Evolutionary conservation across 192 early-diverging fungal genomes (phyloP).

Genomic region (Linnemannia schmuckeri): DNA sequence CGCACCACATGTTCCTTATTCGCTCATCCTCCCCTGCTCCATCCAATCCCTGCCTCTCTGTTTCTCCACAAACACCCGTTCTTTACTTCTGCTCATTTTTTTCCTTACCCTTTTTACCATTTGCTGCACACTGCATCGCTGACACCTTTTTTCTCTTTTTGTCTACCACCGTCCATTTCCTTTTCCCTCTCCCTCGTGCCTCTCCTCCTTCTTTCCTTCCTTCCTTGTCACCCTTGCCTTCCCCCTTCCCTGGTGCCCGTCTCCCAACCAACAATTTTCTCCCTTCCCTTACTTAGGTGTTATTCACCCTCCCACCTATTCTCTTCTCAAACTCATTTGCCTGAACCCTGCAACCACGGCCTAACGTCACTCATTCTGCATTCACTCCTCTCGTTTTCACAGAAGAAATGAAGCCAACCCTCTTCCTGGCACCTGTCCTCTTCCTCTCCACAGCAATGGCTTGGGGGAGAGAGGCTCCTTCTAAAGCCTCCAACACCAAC

Average conservation of each 20-base stretch:
- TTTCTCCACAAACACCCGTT: too few species aligned
- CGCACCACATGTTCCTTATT: too few species aligned
- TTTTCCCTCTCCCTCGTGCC: background rate
- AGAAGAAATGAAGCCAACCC: conserved; percentile 18
- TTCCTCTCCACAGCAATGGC: conserved; percentile 30
- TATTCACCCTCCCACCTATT: background rate
- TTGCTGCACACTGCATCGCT: too few species aligned
- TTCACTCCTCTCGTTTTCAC: background rate
- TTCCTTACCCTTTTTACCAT: background rate
- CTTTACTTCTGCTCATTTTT: background rate
- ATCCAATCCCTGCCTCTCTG: too few species aligned
- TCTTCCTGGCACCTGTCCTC: conserved; percentile 13
- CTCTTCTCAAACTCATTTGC: background rate
- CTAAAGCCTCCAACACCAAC: background rate
- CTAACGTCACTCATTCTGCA: background rate
- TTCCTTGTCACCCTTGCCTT: background rate
- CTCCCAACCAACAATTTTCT: background rate
- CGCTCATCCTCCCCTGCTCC: too few species aligned
- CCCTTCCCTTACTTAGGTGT: background rate
- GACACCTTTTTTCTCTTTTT: background rate
- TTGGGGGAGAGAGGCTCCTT: conserved; percentile 5
- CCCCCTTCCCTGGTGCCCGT: background rate
- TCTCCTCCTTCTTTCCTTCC: background rate
- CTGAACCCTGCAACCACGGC: background rate
- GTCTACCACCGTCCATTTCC: background rate